phyloP scores from a whole-genome alignment of 441 rosid genomes.

The Raphanus hybrid region DNA sequence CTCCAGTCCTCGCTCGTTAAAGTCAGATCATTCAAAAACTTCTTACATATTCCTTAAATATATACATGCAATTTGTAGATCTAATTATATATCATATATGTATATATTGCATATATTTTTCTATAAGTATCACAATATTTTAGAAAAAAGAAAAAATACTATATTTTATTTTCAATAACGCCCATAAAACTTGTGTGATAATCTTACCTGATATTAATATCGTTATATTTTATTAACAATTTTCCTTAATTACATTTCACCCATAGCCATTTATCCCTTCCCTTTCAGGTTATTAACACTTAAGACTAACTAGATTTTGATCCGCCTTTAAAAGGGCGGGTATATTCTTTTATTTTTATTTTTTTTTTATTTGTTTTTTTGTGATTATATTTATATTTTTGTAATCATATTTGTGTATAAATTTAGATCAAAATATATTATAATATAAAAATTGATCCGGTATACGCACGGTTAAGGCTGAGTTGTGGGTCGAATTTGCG shows the following conservation, averaged over 20 bases:
- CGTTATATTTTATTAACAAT: neutral
- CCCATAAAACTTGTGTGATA: neutral
- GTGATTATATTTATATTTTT: too few relatives aligned
- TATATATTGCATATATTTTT: neutral
- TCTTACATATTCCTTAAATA: neutral
- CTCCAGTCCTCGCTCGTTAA: neutral
- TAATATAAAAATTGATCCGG: too few relatives aligned
- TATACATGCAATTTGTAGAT: neutral
- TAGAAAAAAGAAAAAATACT: neutral
- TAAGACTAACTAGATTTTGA: neutral
- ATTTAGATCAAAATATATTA: too few relatives aligned
- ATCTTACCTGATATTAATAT: neutral
- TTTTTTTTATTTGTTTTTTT: too few relatives aligned
- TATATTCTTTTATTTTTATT: too few relatives aligned
- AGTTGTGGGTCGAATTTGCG: too few relatives aligned
- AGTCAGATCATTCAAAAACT: neutral
- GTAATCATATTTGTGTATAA: too few relatives aligned
- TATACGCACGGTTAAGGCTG: too few relatives aligned
- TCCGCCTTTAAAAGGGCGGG: too few relatives aligned
- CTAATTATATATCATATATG: neutral
- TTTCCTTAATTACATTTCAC: slow-evolving; percentile 14
- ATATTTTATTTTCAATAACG: neutral
- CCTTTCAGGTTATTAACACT: slow-evolving; percentile 9
- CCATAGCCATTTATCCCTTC: slow-evolving; percentile 9
- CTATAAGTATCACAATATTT: neutral